Evolutionary conservation across 164 flowering plant species (phyloP), one percentile per base, ranked within the genome.

Genomic region (Umbellularia californica): DNA sequence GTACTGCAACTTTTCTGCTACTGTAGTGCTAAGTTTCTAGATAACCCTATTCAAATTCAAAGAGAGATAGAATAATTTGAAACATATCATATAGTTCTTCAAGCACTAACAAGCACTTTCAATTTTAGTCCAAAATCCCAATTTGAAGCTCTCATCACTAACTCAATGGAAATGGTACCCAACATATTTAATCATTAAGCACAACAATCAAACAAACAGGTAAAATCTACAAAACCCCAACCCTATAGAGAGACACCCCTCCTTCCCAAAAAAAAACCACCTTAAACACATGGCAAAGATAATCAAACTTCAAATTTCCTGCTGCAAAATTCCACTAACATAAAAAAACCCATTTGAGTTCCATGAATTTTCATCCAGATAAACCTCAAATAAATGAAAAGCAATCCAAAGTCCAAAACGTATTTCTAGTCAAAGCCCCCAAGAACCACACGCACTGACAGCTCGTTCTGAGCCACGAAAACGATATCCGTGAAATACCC

Each of bases 401-500:
- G 2, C 3, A 19, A 15, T 20, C 20, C 9, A 17, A 30, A 67
- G 28, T 30, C 19, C 9, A 20, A 67, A 67, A 27, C 69, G 5
- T 14, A 17, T 2, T 55, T 55, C n/a, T 7, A 55, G 19, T 11
- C 24, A n/a, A 72, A 13, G 55, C 23, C 60, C 12, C 30, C 47
- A 63, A 27, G 27, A 19, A 64, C 25, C 22, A 23, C 27, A 22
- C 67, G 4, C 50, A 63, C 47, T 22, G 62, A 25, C 19, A 50
- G 23, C 2, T 41, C 47, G 17, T 3, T 30, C 62, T 47, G 35
- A 51, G 68, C 33, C 58, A 24, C 58, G n/a, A 41, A 47, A 13
- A 24, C 22, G 11, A 19, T 35, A 69, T 52, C 77, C 72, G 72
- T 69, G 35, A 69, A 75, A 69, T 2, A 41, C 33, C 72, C 52